A percentile compares a stretch with the other conserved stretches of the same genome.
phyloP scores from a whole-genome alignment of 2,329 filamentous ascomycete species.

The Fusarium equiseti region DNA sequence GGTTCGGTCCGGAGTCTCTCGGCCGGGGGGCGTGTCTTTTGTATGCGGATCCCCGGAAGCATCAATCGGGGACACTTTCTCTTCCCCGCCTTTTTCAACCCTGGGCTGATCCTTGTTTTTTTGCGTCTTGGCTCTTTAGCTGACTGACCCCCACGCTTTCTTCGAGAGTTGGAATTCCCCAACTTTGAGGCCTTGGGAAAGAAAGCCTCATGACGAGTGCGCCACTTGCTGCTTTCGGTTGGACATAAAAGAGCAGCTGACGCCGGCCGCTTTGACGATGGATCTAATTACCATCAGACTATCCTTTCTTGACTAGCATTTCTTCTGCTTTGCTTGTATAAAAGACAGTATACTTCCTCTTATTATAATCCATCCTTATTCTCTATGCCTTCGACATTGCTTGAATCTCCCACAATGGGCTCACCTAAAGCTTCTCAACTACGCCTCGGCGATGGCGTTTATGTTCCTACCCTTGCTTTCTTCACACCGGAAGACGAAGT shows the following conservation, averaged over 20 bases:
- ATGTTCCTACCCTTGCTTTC: conserved; percentile 55
- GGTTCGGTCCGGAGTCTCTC: conserved; percentile 45
- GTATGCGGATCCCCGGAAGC: conserved; percentile 6
- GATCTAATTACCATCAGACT: conserved; percentile 6
- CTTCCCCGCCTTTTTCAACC: conserved; percentile 20
- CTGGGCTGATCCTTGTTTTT: conserved; percentile 8
- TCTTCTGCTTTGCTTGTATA: conserved; percentile 24
- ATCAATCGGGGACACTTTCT: not conserved
- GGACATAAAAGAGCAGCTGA: conserved; percentile 47
- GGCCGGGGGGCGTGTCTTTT: conserved; percentile 39
- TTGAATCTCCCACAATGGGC: conserved; percentile 43
- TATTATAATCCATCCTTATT: conserved; percentile 1
- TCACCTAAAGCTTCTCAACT: conserved; percentile 45
- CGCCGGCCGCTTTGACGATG: conserved; percentile 26
- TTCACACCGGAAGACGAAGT: conserved; percentile 53
- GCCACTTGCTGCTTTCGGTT: conserved; percentile 26
- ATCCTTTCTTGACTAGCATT: conserved; percentile 16
- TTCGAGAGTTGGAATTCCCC: not conserved
- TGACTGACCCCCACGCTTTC: conserved; percentile 42
- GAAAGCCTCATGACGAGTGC: conserved; percentile 45
- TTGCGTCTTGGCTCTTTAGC: not conserved
- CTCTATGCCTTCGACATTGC: conserved; percentile 45
- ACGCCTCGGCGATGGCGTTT: conserved; percentile 51
- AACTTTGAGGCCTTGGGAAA: conserved; percentile 27
- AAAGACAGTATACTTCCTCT: conserved; percentile 16